phyloP scores from a whole-genome alignment of 192 early-diverging fungal species.

The Glomus cerebriforme region DNA sequence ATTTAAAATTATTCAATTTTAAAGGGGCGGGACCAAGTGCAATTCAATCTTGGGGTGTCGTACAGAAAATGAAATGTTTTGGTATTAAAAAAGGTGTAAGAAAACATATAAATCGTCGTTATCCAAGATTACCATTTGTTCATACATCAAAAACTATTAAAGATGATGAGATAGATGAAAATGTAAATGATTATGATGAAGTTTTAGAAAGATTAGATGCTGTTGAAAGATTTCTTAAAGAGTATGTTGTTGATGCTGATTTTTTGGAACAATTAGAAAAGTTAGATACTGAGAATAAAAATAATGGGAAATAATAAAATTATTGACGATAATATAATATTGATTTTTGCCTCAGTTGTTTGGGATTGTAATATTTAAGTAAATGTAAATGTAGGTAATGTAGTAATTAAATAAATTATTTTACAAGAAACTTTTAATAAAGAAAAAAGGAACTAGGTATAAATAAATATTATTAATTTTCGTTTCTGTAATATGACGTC shows the following conservation, averaged over 20 bases:
- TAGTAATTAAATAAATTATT: too few relatives aligned
- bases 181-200: background rate
- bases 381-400: too few relatives aligned
- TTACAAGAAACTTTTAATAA: too few relatives aligned
- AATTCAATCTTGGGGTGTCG: background rate
- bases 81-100: background rate
- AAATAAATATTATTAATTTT: too few relatives aligned
- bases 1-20: background rate
- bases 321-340: too few relatives aligned
- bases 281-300: too few relatives aligned
- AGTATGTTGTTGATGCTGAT: background rate
- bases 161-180: background rate
- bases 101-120: background rate
- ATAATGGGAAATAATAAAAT: too few relatives aligned
- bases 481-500: too few relatives aligned
- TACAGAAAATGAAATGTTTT: background rate
- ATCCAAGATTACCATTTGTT: background rate
- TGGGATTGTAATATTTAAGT: too few relatives aligned
- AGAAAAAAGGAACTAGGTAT: too few relatives aligned
- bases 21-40: background rate
- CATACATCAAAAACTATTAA: background rate
- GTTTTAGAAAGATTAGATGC: background rate
- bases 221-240: background rate
- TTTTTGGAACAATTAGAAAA: background rate
- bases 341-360: too few relatives aligned